A percentile compares a stretch with the other conserved stretches of the same genome.
These are phyloP conservation scores for Nephelium lappaceum DNA, from an alignment of 345 rosid genomes.

Conservation along the genomic window DNA sequence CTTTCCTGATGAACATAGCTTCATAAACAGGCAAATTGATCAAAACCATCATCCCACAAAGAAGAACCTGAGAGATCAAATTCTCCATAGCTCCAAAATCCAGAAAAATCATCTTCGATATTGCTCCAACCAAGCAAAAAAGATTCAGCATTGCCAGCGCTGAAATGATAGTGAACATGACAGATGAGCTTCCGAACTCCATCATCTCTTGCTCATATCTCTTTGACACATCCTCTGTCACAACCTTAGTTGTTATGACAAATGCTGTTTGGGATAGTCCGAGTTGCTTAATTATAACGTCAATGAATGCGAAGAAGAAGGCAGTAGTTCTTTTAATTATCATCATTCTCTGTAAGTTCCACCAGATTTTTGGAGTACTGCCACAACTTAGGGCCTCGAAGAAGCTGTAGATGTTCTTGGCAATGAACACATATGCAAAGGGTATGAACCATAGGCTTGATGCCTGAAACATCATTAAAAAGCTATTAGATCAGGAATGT, in stretches of 20 bases:
- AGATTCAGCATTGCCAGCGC: conserved; percentile 49
- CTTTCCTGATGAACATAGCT: conserved; percentile 38
- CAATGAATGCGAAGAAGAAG: neutral
- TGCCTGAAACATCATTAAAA: neutral
- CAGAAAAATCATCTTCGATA: neutral
- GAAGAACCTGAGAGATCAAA: conserved; percentile 22
- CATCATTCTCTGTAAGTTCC: conserved; percentile 35
- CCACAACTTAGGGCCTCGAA: conserved; percentile 17
- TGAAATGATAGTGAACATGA: conserved; percentile 37
- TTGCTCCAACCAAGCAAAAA: conserved; percentile 28
- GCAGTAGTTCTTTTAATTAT: conserved; percentile 3
- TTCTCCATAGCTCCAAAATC: neutral
- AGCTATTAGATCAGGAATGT: too few relatives aligned
- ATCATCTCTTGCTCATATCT: conserved; percentile 41
- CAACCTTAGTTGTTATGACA: conserved; percentile 38
- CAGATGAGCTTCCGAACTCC: conserved; percentile 44
- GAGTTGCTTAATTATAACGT: conserved; percentile 22
- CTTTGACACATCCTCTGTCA: conserved; percentile 33
- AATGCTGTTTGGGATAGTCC: conserved; percentile 43
- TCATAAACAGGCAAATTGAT: conserved; percentile 34
- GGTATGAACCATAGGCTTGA: conserved; percentile 26
- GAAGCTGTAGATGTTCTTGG: conserved; percentile 20
- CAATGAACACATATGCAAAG: conserved; percentile 20
- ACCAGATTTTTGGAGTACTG: conserved; percentile 3
- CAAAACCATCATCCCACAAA: conserved; percentile 34